Evolutionary conservation across 139 green algal genomes (phyloP), one percentile per base, ranked within the genome.

Genomic region (Trebouxia sp.): DNA sequence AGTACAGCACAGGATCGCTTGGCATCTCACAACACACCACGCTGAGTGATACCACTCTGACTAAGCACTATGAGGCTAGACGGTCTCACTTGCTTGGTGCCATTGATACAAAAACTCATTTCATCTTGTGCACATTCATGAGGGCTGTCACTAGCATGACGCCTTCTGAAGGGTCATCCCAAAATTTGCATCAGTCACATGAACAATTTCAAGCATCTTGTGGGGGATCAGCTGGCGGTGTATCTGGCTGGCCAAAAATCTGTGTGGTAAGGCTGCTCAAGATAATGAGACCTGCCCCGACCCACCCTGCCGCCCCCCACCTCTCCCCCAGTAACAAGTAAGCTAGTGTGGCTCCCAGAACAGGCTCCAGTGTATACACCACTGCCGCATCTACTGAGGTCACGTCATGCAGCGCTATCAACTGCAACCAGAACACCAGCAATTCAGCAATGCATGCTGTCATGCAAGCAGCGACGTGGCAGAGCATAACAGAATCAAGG

Each of bases 281-380:
- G 0, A 94, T 32, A 62, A 95, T 95, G 50, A 94, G 47, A 24
- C 32, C 87, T 28, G 89, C 91, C 1, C 92, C 92, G 1, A 80
- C 35, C 88, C 88, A 91, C 38, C 91, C 91, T 55, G 82, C 62
- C 5, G 85, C 62, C 4, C 89, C 91, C 86, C 87, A 94, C 30
- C 91, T 80, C 83, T 95, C 92, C 24, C 89, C 90, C 42, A 95
- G 82, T 66, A 94, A 42, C 20, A 81, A 55, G 37, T 85, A 94
- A 7, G 89, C 89, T 15, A 90, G 67, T 26, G 43, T n/a, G 5
- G 88, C 90, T 28, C 88, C 89, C 70, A 91, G 74, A 22, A 93
- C 82, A 2, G 92, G 92, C 82, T 94, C 91, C 51, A 92, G 30
- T 0, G 89, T 90, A 78, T 95, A 95, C 50, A 94, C 85, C 41